Base-by-base conservation (phyloP, 768 basidiomycete species). In the Russula lepida region DNA sequence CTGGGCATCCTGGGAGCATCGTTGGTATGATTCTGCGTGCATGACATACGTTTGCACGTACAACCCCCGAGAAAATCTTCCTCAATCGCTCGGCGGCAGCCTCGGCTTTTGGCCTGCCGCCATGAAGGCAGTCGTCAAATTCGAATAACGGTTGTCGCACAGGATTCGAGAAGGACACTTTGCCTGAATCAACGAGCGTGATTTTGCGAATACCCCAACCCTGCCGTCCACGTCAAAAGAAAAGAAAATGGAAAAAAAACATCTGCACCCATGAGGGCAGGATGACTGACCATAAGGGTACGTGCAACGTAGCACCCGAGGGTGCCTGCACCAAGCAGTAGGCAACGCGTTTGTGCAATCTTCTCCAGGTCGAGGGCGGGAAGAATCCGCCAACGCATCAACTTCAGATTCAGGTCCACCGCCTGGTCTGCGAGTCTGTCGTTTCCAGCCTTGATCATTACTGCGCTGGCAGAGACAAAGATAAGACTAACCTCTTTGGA, bases 331-430 rank as follows among this genome's bases (percentile, higher is more conserved):
- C 97, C 97, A 1, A 99, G 83, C 0, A 98, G 76, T 0, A 99
- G 75, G 70, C 92, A 95, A 61, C 76, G 81, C 2, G 94, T 92
- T 0, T 72, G 69, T 1, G 91, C 84, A 23, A 99, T 81, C 73
- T 86, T 91, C 56, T 97, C 95, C 13, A 98, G 79, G 65, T 98
- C 82, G 52, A 99, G 83, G 1, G 81, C 75, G 15, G 97, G 97
- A 21, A 98, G 77, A 65, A 98, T 93, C 21, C 95, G 82, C 95
- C 95, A 98, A 21, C 92, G 83, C 95, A 99, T 98, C 44, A 99
- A 80, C 71, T 98, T 98, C 51, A 98, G 77, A 70, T 98, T 99
- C 43, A 99, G 77, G 73, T 98, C 94, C n/a, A 98, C 93, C 0
- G 97, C 97, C 73, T 99, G 95, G 65, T 91, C 85, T 0, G 95